Evolutionary conservation across 345 rosid genomes (phyloP).

Genomic region (Atalantia buxifolia): DNA sequence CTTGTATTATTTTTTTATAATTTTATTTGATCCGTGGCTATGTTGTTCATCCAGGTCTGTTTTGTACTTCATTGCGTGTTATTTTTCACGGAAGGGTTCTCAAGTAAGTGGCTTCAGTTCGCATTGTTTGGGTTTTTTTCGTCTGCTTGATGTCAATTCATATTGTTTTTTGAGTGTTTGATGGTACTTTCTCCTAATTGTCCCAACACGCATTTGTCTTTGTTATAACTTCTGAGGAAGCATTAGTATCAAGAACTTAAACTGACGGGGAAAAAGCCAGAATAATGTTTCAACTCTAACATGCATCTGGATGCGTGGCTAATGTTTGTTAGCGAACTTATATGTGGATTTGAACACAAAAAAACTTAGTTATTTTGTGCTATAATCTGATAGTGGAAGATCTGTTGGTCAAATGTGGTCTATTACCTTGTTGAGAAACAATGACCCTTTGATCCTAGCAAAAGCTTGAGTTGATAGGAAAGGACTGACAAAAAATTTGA

Average conservation of each 20-base stretch:
- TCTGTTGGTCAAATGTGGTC: neutral
- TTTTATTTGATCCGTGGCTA: slow-evolving; percentile 12
- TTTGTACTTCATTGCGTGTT: slow-evolving; percentile 74
- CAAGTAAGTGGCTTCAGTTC: slow-evolving; percentile 57
- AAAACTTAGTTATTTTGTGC: neutral
- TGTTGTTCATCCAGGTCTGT: slow-evolving; percentile 57
- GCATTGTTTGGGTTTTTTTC: slow-evolving; percentile 8
- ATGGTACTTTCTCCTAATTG: neutral
- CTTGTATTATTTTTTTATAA: neutral
- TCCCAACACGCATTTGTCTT: neutral
- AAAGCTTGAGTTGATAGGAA: neutral
- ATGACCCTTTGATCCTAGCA: neutral
- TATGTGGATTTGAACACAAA: neutral
- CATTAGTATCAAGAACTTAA: neutral
- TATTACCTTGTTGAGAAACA: neutral
- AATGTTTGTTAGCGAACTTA: neutral
- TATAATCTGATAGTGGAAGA: neutral
- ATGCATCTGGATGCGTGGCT: neutral
- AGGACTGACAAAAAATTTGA: neutral
- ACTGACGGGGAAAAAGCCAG: neutral
- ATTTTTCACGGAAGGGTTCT: slow-evolving; percentile 76
- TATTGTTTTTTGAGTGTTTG: neutral
- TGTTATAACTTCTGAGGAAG: neutral
- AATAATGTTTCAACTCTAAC: neutral
- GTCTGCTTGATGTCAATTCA: neutral